These are phyloP conservation scores for Turritis glabra DNA, from an alignment of 345 rosid genomes.

Conservation along the genomic window DNA sequence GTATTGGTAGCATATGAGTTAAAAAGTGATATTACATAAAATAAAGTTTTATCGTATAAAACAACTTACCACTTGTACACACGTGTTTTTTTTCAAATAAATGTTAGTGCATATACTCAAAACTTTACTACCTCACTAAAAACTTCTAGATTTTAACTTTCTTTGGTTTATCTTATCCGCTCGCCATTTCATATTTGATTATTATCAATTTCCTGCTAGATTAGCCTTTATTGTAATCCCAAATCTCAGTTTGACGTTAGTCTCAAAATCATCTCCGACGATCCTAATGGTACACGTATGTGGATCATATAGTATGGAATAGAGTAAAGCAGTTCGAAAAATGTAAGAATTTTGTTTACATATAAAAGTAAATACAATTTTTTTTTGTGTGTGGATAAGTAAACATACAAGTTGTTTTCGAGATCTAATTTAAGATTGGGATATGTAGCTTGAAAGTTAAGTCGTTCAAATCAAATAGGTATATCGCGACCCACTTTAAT, in stretches of 20 bases:
- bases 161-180: too few species aligned
- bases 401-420: constrained; percentile 11
- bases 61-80: too few species aligned
- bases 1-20: neutral
- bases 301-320: neutral
- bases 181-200: neutral
- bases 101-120: too few species aligned
- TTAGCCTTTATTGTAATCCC: neutral
- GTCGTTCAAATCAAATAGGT: constrained; percentile 28
- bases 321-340: neutral
- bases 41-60: neutral
- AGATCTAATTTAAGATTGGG: constrained; percentile 15
- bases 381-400: neutral
- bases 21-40: neutral
- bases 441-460: constrained; percentile 26
- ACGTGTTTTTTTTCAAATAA: too few species aligned
- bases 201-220: neutral
- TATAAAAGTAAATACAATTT: neutral
- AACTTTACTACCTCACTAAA: too few species aligned
- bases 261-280: neutral
- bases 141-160: too few species aligned
- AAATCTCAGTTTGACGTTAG: neutral
- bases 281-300: neutral
- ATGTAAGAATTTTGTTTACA: neutral
- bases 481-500: constrained; percentile 29